These are phyloP conservation scores for Pterocarpus macrocarpus DNA, from an alignment of 306 rosid species.

Conservation along the genomic window DNA sequence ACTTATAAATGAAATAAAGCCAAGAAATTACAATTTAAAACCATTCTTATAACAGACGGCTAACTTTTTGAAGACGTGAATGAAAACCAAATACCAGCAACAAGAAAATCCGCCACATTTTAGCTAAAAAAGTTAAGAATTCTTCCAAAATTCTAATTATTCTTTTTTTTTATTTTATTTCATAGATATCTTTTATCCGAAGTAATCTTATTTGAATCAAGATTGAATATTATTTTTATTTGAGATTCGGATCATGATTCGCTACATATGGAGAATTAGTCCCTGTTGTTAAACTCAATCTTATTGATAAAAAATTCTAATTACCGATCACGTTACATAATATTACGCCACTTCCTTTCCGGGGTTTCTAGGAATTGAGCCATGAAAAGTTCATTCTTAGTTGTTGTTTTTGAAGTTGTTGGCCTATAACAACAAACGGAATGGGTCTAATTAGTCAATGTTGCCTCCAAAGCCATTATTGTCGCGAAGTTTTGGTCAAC, in stretches of 20 bases:
- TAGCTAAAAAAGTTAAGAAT: too few species aligned
- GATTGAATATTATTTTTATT: too few species aligned
- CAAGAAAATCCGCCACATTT: background rate
- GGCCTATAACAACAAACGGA: conserved; percentile 34
- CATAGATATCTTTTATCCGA: too few species aligned
- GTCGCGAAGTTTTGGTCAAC: conserved; percentile 44
- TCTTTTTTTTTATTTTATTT: too few species aligned
- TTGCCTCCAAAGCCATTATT: conserved; percentile 32
- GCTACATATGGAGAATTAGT: too few species aligned
- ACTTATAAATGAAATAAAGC: background rate
- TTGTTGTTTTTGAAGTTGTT: background rate
- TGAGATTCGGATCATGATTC: too few species aligned
- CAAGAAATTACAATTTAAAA: background rate
- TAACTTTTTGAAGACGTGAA: background rate
- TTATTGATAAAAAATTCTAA: too few species aligned
- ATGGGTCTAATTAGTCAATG: conserved; percentile 31
- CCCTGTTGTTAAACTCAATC: too few species aligned
- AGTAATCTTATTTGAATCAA: too few species aligned
- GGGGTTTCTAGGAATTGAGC: conserved; percentile 24
- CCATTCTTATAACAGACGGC: background rate
- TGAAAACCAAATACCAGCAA: background rate
- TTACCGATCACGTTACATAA: too few species aligned
- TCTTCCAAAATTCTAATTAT: too few species aligned
- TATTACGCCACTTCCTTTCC: background rate
- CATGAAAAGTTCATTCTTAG: conserved; percentile 32